Evolutionary conservation across 495 filamentous ascomycete species (phyloP), one percentile per base, ranked within the genome.

Genomic region (Aspergillus affinis): DNA sequence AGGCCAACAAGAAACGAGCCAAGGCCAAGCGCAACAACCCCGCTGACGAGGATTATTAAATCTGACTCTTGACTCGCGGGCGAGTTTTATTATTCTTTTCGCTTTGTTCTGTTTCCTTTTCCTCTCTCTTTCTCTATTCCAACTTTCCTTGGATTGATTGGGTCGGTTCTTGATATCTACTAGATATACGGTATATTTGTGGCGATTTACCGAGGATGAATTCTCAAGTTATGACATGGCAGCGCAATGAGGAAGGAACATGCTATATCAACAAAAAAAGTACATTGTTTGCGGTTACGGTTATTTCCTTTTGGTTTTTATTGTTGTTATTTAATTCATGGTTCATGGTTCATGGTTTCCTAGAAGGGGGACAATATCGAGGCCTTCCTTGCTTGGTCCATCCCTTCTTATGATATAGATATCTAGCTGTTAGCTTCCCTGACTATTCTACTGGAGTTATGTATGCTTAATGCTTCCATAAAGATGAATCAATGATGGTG

Each of bases 1-100:
- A 98, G 79, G 88, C 82, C 8, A 86, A 88, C 56, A 86, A 97
- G 79, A 86, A 82, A 23, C 83, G 84, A 70, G 75, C 77, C 12
- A 87, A 86, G 78, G 79, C 73, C 60, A 83, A 83, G 66, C 76
- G 70, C 52, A 70, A 71, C 64, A 69, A 69, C 45, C 63, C 61
- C n/a, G 67, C 61, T 13, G 70, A 77, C 64, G 77, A 77, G 18
- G 70, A 77, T 50, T 77, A 73, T 48, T 75, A 72, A 67, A 52
- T 52, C 65, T 58, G 60, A 67, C 13, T 41, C 9, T 15, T 41
- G 9, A 65, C 46, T 62, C 61, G 52, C 56, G 54, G 56, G 55
- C 57, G 61, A 60, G 59, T 66, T 30, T 26, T 26, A 26, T 26
- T 26, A 26, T 26, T n/a, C 6, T 36, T 62, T 15, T 55, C 20